Base-by-base conservation (phyloP, 2,329 filamentous ascomycete species). In the Akanthomyces muscarius region DNA sequence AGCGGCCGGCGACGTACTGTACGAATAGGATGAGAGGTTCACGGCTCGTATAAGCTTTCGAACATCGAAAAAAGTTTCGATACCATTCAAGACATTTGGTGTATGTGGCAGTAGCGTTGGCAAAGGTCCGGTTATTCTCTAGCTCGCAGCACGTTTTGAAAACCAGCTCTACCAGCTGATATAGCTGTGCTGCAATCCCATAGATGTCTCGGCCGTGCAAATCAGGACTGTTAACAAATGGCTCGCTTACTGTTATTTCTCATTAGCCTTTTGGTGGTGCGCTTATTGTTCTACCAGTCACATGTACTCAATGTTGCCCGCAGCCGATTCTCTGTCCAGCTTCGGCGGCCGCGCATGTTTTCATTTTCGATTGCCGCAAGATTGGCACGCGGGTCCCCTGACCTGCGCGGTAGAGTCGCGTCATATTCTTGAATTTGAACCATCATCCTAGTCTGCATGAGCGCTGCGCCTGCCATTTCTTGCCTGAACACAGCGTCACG, bases 61-160 rank as follows among this genome's bases (percentile, higher is more conserved):
- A 51, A 28, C 54, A 41, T 30, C 48, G 18, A 21, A 61, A 61
- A 41, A 61, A 61, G n/a, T 28, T 54, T 28, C 38, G 51, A 11
- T 61, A 61, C 59, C 59, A 61, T 28, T 61, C 51, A n/a, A 61
- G 41, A 10, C 38, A 28, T 18, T 44, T 47, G 10, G 48, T 28
- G 21, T 61, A 61, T 4, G 51, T 55, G 11, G 30, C 50, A 4
- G 44, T 51, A 13, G 38, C 51, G 4, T 28, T 28, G 28, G 41
- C 21, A 38, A 61, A 42, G 25, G 59, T 54, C 16, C 42, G 50
- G 28, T 55, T 30, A n/a, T 42, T 7, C 7, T 45, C 28, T 1
- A n/a, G 25, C 1, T n/a, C 18, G 51, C 59, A 61, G 51, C 59
- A 54, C 1, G 59, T 61, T 18, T 45, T 54, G 42, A 44, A 61